Evolutionary conservation across 345 rosid species (phyloP).

Genomic region (Moricandia arvensis): DNA sequence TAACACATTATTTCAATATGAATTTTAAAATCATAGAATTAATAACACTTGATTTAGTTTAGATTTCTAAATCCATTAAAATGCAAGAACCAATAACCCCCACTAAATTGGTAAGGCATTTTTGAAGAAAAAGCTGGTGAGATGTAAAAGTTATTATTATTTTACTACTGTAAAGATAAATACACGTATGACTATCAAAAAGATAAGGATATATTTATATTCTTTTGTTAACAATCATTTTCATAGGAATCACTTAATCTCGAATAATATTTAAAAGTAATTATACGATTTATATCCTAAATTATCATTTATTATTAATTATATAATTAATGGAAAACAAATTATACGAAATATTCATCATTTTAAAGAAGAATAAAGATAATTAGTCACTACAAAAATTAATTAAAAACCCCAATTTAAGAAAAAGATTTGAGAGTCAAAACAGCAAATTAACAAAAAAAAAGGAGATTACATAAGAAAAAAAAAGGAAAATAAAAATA

Average conservation of each 20-base stretch:
- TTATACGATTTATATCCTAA: too few species aligned
- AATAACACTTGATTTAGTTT: too few species aligned
- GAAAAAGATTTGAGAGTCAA: constrained; percentile 12
- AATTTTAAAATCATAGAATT: too few species aligned
- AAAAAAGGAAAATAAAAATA: neutral
- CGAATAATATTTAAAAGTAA: too few species aligned
- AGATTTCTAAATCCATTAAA: too few species aligned
- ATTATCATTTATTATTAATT: neutral
- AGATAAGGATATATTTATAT: too few species aligned
- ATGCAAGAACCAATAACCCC: too few species aligned
- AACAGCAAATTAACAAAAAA: neutral
- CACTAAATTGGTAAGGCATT: neutral
- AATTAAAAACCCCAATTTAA: neutral
- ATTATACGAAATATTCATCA: neutral
- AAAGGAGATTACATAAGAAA: constrained; percentile 8
- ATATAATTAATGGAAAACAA: neutral
- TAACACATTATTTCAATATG: too few species aligned
- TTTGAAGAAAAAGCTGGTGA: neutral
- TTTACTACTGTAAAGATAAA: too few species aligned
- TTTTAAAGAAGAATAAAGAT: too few species aligned
- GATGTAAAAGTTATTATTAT: too few species aligned
- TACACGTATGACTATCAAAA: too few species aligned
- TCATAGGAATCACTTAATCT: neutral
- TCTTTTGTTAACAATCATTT: neutral
- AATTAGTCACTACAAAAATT: neutral